Evolutionary conservation across 2,329 filamentous ascomycete genomes (phyloP).

Genomic region (Whalleya microplaca): DNA sequence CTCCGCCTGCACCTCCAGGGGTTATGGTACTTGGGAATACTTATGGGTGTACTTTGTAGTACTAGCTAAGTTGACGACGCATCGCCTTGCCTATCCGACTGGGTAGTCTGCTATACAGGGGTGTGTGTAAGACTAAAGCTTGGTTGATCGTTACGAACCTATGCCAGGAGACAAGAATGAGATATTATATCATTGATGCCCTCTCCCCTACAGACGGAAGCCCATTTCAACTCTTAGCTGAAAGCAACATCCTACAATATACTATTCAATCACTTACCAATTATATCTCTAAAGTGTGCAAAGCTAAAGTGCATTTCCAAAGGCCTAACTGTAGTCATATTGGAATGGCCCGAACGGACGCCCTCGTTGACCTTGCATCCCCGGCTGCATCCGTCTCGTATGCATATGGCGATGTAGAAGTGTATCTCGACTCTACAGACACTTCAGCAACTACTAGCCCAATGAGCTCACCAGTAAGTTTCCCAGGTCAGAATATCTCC

Average conservation of each 20-base stretch:
- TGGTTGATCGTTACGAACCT: slow-evolving; percentile 15
- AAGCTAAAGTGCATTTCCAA: neutral
- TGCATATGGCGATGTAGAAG: slow-evolving; percentile 41
- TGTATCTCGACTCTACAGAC: slow-evolving; percentile 39
- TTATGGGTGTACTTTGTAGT: slow-evolving; percentile 13
- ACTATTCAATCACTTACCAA: neutral
- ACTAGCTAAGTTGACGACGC: slow-evolving; percentile 12
- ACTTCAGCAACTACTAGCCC: slow-evolving; percentile 44
- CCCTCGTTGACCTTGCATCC: slow-evolving; percentile 38
- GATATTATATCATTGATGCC: slow-evolving; percentile 26
- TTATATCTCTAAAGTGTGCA: neutral
- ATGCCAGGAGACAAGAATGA: slow-evolving; percentile 11
- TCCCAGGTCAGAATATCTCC: neutral
- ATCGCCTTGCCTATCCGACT: slow-evolving; percentile 14
- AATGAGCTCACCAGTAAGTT: slow-evolving; percentile 41
- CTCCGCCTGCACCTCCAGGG: slow-evolving; percentile 26
- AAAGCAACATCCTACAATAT: neutral
- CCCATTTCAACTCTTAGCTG: slow-evolving; percentile 1
- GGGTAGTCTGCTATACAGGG: slow-evolving; percentile 18
- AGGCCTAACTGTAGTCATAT: neutral
- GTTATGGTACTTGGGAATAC: slow-evolving; percentile 25
- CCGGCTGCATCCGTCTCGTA: slow-evolving; percentile 39
- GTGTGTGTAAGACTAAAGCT: slow-evolving; percentile 13
- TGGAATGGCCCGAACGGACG: slow-evolving; percentile 39
- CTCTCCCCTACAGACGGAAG: slow-evolving; percentile 11